Percentiles rank a stretch among this genome's conserved stretches.
Evolutionary conservation across 768 basidiomycete species (phyloP).

Genomic region (Lanmaoa pseudosensibilis): DNA sequence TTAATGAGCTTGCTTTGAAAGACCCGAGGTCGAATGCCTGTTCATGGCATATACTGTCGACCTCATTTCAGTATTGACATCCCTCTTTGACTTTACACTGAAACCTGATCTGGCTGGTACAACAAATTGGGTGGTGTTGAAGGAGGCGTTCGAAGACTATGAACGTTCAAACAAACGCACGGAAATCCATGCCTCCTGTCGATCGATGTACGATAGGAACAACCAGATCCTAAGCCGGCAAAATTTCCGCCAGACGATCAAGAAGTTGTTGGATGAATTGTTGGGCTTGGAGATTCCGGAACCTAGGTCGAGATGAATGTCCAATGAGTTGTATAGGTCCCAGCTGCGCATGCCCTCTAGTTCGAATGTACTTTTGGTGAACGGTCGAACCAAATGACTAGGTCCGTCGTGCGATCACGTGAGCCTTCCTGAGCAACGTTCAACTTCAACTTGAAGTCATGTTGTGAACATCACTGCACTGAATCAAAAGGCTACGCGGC

Average conservation of each 20-base stretch:
- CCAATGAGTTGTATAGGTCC: too few species aligned
- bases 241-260: not conserved
- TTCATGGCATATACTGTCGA: slow-evolving; percentile 6
- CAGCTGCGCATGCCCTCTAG: too few species aligned
- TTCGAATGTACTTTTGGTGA: too few species aligned
- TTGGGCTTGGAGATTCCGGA: not conserved
- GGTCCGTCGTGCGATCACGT: too few species aligned
- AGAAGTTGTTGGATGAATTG: not conserved
- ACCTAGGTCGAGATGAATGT: too few species aligned
- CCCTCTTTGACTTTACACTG: slow-evolving; percentile 3
- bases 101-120: slow-evolving; percentile 7
- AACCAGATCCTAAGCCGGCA: not conserved
- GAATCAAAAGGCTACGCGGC: too few species aligned
- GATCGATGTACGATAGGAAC: not conserved
- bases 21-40: slow-evolving; percentile 1
- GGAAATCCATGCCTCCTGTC: not conserved
- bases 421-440: too few species aligned
- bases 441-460: too few species aligned
- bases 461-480: too few species aligned
- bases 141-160: slow-evolving; percentile 5
- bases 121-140: slow-evolving; percentile 4
- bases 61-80: not conserved
- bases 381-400: too few species aligned
- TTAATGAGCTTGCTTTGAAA: not conserved
- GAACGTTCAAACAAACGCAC: not conserved